Evolutionary conservation across 192 early-diverging fungal genomes (phyloP).

Genomic region (Martensiomyces pterosporus): DNA sequence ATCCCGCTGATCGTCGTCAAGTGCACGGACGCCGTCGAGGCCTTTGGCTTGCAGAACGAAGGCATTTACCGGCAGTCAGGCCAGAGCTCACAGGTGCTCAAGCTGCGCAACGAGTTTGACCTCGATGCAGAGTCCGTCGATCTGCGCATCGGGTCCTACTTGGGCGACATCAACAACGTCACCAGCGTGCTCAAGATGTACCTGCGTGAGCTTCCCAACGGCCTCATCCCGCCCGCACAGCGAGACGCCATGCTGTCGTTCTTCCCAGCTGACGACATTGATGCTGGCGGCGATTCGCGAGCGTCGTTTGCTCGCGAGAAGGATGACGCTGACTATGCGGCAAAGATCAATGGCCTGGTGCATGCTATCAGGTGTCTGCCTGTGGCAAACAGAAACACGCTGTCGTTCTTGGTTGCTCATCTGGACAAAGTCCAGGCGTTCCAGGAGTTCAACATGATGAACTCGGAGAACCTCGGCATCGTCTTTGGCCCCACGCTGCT

Average conservation of each 20-base stretch:
- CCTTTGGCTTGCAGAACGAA: constrained; percentile 64
- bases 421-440: constrained; percentile 74
- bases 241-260: constrained; percentile 26
- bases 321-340: constrained; percentile 14
- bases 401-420: constrained; percentile 77
- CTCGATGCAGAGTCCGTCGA: constrained; percentile 66
- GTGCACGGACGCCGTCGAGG: constrained; percentile 80
- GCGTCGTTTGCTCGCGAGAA: constrained; percentile 16
- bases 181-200: constrained; percentile 87
- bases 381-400: constrained; percentile 78
- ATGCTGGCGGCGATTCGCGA: constrained; percentile 3
- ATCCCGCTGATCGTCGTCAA: constrained; percentile 77
- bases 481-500: constrained; percentile 85
- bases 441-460: constrained; percentile 85
- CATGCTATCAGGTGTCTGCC: constrained; percentile 58
- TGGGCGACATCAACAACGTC: constrained; percentile 76
- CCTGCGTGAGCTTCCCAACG: constrained; percentile 92
- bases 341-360: constrained; percentile 29
- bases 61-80: constrained; percentile 93
- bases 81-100: constrained; percentile 67
- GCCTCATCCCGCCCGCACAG: constrained; percentile 63
- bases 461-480: constrained; percentile 76
- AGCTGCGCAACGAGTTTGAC: constrained; percentile 69
- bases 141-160: constrained; percentile 56
- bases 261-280: constrained; percentile 18